These are phyloP conservation scores for Lumnitzera racemosa DNA, from an alignment of 345 rosid genomes.

Conservation along the genomic window DNA sequence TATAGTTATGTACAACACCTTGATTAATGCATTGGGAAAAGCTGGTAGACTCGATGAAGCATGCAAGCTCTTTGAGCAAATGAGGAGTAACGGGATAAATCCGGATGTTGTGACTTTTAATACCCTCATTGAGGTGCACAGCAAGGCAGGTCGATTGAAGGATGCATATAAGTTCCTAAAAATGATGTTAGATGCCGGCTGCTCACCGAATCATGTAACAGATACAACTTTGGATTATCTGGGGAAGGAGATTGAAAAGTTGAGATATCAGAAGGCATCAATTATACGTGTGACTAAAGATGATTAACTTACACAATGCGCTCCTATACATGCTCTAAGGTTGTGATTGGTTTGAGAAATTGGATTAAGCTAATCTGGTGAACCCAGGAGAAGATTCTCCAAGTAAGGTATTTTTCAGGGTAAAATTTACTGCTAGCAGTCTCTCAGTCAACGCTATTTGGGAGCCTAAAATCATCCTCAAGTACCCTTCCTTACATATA, in stretches of 20 bases:
- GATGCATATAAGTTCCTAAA: slow-evolving; percentile 68
- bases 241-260: slow-evolving; percentile 69
- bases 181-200: slow-evolving; percentile 69
- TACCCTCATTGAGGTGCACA: slow-evolving; percentile 76
- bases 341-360: too few relatives aligned
- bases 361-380: too few relatives aligned
- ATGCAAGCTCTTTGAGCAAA: slow-evolving; percentile 57
- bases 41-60: slow-evolving; percentile 74
- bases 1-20: slow-evolving; percentile 83
- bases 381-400: too few relatives aligned
- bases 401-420: too few relatives aligned
- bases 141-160: slow-evolving; percentile 67
- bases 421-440: too few relatives aligned
- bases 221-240: slow-evolving; percentile 79
- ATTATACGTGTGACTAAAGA: slow-evolving; percentile 17
- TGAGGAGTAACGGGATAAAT: slow-evolving; percentile 59
- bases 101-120: slow-evolving; percentile 85
- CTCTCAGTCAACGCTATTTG: too few relatives aligned
- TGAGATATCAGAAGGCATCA: slow-evolving; percentile 59
- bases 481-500: too few relatives aligned
- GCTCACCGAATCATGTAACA: slow-evolving; percentile 73
- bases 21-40: slow-evolving; percentile 78
- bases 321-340: too few relatives aligned
- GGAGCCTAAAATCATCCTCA: too few relatives aligned
- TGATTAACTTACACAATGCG: not conserved